phyloP scores from a whole-genome alignment of 2,329 filamentous ascomycete genomes.

The Neofusicoccum laricinum region DNA sequence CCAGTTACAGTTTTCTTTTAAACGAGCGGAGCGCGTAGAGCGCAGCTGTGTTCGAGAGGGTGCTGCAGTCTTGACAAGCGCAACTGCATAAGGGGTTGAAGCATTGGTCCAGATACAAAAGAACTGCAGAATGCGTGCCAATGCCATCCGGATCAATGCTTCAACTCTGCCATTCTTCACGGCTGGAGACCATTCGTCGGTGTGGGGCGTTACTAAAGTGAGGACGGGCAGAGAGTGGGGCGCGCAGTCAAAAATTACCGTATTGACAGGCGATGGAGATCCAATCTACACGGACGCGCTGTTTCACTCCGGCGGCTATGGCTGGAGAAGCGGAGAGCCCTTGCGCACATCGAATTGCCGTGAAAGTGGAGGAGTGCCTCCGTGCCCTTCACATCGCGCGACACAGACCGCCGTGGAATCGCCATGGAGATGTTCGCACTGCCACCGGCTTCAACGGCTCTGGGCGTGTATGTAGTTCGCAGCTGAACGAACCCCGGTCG shows the following conservation, averaged over 20 bases:
- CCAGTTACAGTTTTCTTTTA: too few species aligned
- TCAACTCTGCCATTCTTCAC: too few species aligned
- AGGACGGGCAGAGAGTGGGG: neutral
- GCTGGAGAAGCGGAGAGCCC: neutral
- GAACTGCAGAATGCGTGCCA: too few species aligned
- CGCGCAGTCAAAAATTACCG: neutral
- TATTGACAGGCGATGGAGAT: neutral
- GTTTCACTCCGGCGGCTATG: neutral
- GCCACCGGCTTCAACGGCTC: neutral
- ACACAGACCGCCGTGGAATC: neutral
- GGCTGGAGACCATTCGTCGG: too few species aligned
- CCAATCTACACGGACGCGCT: neutral
- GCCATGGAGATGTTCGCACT: neutral
- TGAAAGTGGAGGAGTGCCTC: neutral
- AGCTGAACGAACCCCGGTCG: neutral
- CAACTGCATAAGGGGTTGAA: too few species aligned
- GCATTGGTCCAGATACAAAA: too few species aligned
- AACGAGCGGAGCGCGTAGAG: too few species aligned
- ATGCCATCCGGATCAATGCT: too few species aligned
- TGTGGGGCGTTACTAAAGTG: neutral
- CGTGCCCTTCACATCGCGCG: neutral
- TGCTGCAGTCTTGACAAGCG: too few species aligned
- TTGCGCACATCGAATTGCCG: slow-evolving; percentile 4
- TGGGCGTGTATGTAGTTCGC: neutral
- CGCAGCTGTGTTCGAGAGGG: too few species aligned